phyloP scores from a whole-genome alignment of 169 alveolate species.

The Plasmodium gonderi region DNA sequence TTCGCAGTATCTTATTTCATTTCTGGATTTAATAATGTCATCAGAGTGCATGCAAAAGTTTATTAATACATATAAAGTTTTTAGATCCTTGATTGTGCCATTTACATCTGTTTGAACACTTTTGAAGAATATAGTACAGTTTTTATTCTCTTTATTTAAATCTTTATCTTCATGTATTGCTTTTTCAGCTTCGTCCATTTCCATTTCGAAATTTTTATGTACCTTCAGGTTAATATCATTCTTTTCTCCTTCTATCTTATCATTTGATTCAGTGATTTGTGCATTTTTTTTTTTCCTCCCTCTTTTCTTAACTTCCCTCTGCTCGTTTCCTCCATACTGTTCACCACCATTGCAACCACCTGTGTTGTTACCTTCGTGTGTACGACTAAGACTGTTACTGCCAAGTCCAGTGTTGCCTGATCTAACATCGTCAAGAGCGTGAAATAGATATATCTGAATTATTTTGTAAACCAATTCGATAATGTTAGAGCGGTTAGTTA shows the following conservation, averaged over 20 bases:
- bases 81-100: conserved; percentile 33
- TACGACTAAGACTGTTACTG: not conserved
- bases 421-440: conserved; percentile 11
- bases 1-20: conserved; percentile 48
- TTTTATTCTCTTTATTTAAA: not conserved
- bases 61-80: conserved; percentile 22
- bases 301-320: conserved; percentile 42
- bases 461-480: conserved; percentile 26
- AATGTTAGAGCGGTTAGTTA: conserved; percentile 55
- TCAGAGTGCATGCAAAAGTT: conserved; percentile 65
- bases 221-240: not conserved
- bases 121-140: conserved; percentile 16
- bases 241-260: not conserved
- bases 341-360: not conserved
- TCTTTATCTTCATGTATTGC: not conserved
- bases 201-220: not conserved
- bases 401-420: not conserved
- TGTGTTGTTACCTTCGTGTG: too few relatives aligned
- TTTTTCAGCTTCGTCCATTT: conserved; percentile 7
- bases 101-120: conserved; percentile 42
- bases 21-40: conserved; percentile 49
- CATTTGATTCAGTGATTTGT: not conserved
- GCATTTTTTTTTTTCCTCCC: conserved; percentile 40
- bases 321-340: not conserved
- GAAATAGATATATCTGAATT: conserved; percentile 56